These are phyloP conservation scores for Saitozyma podzolica DNA, from an alignment of 768 basidiomycete species.

Conservation along the genomic window DNA sequence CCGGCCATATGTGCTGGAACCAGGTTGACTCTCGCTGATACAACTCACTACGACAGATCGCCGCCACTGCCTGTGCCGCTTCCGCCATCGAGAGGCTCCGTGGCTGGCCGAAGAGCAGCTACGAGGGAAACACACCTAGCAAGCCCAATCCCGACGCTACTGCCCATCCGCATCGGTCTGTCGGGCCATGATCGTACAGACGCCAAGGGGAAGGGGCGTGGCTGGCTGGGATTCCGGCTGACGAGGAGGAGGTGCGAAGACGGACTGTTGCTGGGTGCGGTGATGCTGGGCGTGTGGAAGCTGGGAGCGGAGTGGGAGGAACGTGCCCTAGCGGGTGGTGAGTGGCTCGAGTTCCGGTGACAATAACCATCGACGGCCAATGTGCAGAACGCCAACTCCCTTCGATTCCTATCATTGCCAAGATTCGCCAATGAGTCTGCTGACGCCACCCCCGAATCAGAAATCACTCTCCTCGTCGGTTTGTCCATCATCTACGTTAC, in stretches of 20 bases:
- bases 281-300: conserved; percentile 26
- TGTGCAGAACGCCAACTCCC: no score
- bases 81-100: neutral
- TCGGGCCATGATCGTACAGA: neutral
- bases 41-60: neutral
- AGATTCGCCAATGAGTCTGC: neutral
- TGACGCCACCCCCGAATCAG: conserved; percentile 10
- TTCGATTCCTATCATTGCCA: no score
- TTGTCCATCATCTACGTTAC: conserved; percentile 33
- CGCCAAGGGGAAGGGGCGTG: conserved; percentile 12
- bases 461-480: conserved; percentile 33
- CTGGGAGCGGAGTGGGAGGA: conserved; percentile 36
- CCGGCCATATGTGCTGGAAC: no score
- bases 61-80: conserved; percentile 1
- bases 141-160: neutral
- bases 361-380: neutral
- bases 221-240: conserved; percentile 10
- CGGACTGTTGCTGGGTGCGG: conserved; percentile 30
- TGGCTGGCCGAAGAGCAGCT: neutral
- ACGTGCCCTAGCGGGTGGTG: conserved; percentile 40
- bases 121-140: neutral
- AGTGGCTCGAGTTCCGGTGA: neutral
- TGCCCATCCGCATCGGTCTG: conserved; percentile 3
- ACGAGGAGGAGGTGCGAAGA: conserved; percentile 41
- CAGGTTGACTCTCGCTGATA: no score